Evolutionary conservation across 176 grass and related monocot species (phyloP), one percentile per base, ranked within the genome.

Genomic region (Oryza rufipogon): DNA sequence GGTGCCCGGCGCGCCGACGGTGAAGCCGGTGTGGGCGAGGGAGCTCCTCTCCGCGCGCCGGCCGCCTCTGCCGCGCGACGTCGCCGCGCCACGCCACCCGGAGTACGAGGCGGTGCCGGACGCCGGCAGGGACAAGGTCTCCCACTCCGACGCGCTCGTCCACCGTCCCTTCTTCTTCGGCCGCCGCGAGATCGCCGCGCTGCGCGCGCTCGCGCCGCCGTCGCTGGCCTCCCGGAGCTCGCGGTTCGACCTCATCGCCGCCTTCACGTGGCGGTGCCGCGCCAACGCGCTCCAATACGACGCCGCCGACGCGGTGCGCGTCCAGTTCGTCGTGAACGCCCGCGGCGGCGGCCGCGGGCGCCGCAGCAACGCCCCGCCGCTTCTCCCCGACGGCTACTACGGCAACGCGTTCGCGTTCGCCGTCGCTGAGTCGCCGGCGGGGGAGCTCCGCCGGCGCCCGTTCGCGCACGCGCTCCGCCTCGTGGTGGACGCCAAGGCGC

Each of bases 241-340:
- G 0, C 68, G 71, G 36, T 89, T 89, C 82, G 82, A 89, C 28
- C 87, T 89, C 51, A 60, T 89, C 68, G 64, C 54, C 14, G 75
- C 81, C 3, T 73, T 80, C 81, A 70, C 85, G 68, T 89, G 87
- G 81, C 68, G 87, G 2, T 80, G 76, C 70, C 81, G 87, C 64
- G 23, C 77, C 58, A 49, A 64, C n/a, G 87, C 81, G 30, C 82
- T 89, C 25, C 20, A n/a, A 15, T 80, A 80, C 77, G 81, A 42
- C 11, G 1, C 68, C 11, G 66, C 0, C 68, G 70, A 68, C 54
- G n/a, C 5, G 8, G 75, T 89, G 28, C 81, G 75, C 0, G 23
- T 67, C 9, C 68, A 74, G 45, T 45, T 84, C 17, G 58, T 89
- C 10, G 81, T 89, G 66, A 85, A 89, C 13, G 75, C n/a, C 4